phyloP scores from a whole-genome alignment of 2,329 filamentous ascomycete genomes.

The Pseudogymnoascus sp. region DNA sequence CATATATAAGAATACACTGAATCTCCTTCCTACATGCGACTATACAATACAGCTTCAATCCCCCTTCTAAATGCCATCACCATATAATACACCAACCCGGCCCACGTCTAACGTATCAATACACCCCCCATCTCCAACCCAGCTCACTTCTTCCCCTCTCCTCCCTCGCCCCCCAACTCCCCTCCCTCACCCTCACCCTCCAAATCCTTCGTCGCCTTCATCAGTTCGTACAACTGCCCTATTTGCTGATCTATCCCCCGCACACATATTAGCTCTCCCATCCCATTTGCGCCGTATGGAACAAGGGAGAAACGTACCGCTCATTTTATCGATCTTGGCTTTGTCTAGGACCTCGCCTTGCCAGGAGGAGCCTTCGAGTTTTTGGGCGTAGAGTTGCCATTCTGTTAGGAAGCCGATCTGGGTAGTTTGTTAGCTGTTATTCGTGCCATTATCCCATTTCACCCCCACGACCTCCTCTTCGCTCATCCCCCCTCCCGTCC shows the following conservation, averaged over 20 bases:
- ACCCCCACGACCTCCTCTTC: not conserved
- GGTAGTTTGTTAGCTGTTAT: not conserved
- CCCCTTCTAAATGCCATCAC: not conserved
- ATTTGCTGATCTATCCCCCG: slow-evolving; percentile 71
- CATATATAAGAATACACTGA: not conserved
- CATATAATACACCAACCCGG: not conserved
- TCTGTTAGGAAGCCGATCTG: slow-evolving; percentile 93
- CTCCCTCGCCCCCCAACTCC: not conserved
- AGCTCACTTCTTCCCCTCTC: not conserved
- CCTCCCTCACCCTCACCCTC: not conserved
- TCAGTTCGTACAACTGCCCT: slow-evolving; percentile 87
- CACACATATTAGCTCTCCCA: not conserved
- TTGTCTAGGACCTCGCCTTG: slow-evolving; percentile 75
- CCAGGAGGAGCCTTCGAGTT: slow-evolving; percentile 83
- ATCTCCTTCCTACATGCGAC: not conserved
- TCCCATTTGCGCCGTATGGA: no score
- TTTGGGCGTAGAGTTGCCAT: slow-evolving; percentile 93
- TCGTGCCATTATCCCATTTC: not conserved
- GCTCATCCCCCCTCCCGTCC: no score
- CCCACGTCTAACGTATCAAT: not conserved
- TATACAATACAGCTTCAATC: not conserved
- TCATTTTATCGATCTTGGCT: slow-evolving; percentile 86
- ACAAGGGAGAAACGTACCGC: no score
- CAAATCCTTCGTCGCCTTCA: slow-evolving; percentile 55
- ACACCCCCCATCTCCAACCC: not conserved